Percentiles rank a stretch among this genome's conserved stretches.
These are phyloP conservation scores for Trichophyton benhamiae DNA, from an alignment of 2,329 filamentous ascomycete genomes.

Conservation along the genomic window DNA sequence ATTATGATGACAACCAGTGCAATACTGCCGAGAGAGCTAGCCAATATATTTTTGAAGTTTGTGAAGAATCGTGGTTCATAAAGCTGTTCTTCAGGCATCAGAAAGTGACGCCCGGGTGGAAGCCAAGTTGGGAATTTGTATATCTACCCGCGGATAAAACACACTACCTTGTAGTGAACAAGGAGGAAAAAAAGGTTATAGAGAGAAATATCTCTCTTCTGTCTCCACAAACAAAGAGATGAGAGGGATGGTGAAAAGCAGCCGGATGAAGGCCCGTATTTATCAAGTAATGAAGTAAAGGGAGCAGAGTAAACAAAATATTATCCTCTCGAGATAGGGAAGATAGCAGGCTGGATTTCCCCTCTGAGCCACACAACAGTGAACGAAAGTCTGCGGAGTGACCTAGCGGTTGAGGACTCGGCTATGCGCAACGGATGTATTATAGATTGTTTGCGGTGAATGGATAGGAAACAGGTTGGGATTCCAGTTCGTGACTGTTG, in stretches of 20 bases:
- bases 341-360: not conserved
- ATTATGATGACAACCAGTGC: not conserved
- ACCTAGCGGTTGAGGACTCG: not conserved
- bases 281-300: not conserved
- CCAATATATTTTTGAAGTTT: not conserved
- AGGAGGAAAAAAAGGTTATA: not conserved
- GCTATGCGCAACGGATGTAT: not conserved
- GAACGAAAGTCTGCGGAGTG: not conserved
- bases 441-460: not conserved
- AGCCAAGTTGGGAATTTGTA: not conserved
- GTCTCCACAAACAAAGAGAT: not conserved
- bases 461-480: not conserved
- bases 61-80: not conserved
- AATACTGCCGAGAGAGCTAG: not conserved
- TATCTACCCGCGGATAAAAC: not conserved
- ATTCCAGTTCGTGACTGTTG: not conserved
- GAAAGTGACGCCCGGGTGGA: not conserved
- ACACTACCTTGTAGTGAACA: not conserved
- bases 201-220: not conserved
- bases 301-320: not conserved
- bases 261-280: not conserved
- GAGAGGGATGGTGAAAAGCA: not conserved
- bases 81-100: not conserved
- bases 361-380: conserved; percentile 2
- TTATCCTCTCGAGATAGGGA: not conserved